phyloP scores from a whole-genome alignment of 768 basidiomycete species.

The Trametes maxima region DNA sequence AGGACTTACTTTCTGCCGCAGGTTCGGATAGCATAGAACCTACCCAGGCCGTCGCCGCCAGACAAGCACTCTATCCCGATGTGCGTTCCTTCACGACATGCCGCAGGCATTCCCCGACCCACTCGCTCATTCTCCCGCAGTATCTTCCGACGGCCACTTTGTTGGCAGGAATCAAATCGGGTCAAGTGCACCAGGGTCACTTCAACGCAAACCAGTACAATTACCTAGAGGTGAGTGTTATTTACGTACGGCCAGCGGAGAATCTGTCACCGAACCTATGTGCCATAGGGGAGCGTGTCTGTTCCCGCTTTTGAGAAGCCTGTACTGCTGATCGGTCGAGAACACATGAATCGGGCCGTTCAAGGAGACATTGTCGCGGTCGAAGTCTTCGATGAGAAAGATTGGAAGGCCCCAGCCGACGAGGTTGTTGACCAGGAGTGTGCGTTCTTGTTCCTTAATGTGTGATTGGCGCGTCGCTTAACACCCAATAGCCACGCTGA shows the following conservation, averaged over 20 bases:
- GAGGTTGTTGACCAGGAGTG: slow-evolving; percentile 95
- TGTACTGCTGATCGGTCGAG: slow-evolving; percentile 81
- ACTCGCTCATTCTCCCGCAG: slow-evolving; percentile 42
- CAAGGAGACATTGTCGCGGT: slow-evolving; percentile 93
- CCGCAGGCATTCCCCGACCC: neutral
- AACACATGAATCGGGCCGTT: slow-evolving; percentile 95
- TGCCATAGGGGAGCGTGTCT: slow-evolving; percentile 71
- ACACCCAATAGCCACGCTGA: slow-evolving; percentile 63
- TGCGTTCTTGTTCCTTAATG: slow-evolving; percentile 36
- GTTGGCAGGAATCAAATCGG: slow-evolving; percentile 81
- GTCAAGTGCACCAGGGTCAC: slow-evolving; percentile 86
- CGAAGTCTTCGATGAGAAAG: slow-evolving; percentile 79
- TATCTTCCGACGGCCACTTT: slow-evolving; percentile 76
- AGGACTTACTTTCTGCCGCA: slow-evolving; percentile 79
- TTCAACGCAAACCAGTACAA: slow-evolving; percentile 97
- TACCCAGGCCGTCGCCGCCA: slow-evolving; percentile 54
- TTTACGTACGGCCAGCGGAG: neutral
- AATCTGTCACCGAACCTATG: neutral
- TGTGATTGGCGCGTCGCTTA: slow-evolving; percentile 8
- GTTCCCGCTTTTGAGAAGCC: slow-evolving; percentile 75
- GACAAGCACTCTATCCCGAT: slow-evolving; percentile 73
- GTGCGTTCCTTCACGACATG: slow-evolving; percentile 40
- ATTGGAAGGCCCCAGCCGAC: slow-evolving; percentile 92
- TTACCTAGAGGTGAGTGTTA: slow-evolving; percentile 77
- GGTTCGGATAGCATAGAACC: slow-evolving; percentile 66